A percentile compares a stretch with the other conserved stretches of the same genome.
phyloP scores from a whole-genome alignment of 257 asterid genomes.

The Echium plantagineum region DNA sequence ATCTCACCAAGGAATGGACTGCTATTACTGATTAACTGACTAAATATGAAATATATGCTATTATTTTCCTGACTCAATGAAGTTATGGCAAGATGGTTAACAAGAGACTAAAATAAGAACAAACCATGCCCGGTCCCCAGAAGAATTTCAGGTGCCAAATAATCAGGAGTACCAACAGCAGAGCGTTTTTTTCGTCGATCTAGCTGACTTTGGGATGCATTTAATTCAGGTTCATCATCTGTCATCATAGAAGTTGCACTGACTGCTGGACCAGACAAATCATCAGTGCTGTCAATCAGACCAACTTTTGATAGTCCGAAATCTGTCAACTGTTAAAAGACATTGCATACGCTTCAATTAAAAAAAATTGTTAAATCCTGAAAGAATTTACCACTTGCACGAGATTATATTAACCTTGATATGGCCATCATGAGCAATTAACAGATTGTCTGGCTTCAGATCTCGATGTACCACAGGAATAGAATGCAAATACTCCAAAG shows the following conservation, averaged over 20 bases:
- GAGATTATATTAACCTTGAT: constrained; percentile 49
- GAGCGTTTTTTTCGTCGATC: constrained; percentile 92
- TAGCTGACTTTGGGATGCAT: constrained; percentile 59
- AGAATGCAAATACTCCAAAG: constrained; percentile 95
- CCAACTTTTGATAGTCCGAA: constrained; percentile 99
- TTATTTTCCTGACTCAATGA: not conserved
- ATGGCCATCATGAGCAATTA: constrained; percentile 99
- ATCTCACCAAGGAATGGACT: not conserved
- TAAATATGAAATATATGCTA: not conserved
- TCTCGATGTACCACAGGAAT: constrained; percentile 95
- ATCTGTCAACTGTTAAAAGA: constrained; percentile 73
- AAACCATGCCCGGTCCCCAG: constrained; percentile 98
- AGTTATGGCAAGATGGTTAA: constrained; percentile 3
- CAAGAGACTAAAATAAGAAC: constrained; percentile 16
- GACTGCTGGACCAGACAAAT: constrained; percentile 93
- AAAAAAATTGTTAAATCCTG: not conserved
- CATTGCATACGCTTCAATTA: not conserved
- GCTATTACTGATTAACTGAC: not conserved
- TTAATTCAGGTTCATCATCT: constrained; percentile 73
- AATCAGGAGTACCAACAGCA: constrained; percentile 99
- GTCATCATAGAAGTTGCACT: constrained; percentile 88
- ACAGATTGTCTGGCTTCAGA: constrained; percentile 95
- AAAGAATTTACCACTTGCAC: too few species aligned
- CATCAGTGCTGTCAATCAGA: constrained; percentile 94
- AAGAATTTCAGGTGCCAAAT: constrained; percentile 98